These are phyloP conservation scores for Blastocystis sp. DNA, from an alignment of 352 stramenopile species.

Conservation along the genomic window DNA sequence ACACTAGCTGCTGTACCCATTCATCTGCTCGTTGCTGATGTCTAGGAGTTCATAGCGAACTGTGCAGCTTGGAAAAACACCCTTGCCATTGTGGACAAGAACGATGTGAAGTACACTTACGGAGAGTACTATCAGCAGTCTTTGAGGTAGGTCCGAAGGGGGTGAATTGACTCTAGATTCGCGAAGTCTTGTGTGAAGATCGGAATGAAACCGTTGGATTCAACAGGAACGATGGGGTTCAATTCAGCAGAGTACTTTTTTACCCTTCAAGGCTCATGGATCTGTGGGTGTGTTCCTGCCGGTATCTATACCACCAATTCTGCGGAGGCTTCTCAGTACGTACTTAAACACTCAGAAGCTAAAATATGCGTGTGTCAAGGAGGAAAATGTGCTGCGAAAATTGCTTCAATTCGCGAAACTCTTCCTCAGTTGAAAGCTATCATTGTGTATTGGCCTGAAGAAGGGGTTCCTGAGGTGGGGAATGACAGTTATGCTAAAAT, in stretches of 20 bases:
- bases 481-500: constrained; percentile 69
- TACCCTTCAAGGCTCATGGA: constrained; percentile 81
- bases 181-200: constrained; percentile 75
- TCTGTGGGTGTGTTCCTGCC: constrained; percentile 80
- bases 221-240: constrained; percentile 80
- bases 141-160: neutral
- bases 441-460: constrained; percentile 76
- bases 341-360: constrained; percentile 85
- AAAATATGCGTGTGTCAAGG: constrained; percentile 84
- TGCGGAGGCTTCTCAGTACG: constrained; percentile 81
- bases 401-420: constrained; percentile 76
- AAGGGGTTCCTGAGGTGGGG: constrained; percentile 64
- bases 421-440: constrained; percentile 83
- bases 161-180: constrained; percentile 70
- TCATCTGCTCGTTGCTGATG: neutral
- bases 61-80: neutral
- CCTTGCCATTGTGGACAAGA: constrained; percentile 18
- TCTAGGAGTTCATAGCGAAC: constrained; percentile 47
- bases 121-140: constrained; percentile 46
- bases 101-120: constrained; percentile 51
- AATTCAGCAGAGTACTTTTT: constrained; percentile 86
- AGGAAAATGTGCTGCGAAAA: constrained; percentile 85
- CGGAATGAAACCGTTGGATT: constrained; percentile 72
- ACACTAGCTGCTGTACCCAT: constrained; percentile 28
- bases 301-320: constrained; percentile 93